phyloP scores from a whole-genome alignment of 108 stramenopile genomes.

The Halocafeteria seosinensis region DNA sequence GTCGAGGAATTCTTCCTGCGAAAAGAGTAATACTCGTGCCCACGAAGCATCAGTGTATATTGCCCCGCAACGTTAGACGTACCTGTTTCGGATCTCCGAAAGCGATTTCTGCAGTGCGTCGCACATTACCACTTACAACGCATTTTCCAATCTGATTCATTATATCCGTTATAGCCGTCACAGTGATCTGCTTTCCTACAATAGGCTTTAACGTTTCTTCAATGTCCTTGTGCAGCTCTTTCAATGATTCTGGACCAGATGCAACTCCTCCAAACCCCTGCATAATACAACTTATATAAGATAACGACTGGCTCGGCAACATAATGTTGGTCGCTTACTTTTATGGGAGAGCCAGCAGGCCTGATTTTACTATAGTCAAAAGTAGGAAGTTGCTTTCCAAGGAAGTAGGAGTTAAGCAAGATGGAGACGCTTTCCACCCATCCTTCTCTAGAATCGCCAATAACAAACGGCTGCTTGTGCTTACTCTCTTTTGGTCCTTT shows the following conservation, averaged over 20 bases:
- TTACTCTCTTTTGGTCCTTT: neutral
- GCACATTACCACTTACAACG: constrained; percentile 36
- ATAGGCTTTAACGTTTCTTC: constrained; percentile 4
- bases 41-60: no score
- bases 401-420: constrained; percentile 27
- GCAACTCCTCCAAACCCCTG: constrained; percentile 33
- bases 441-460: constrained; percentile 36
- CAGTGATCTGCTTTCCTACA: constrained; percentile 19
- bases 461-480: constrained; percentile 2
- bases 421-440: constrained; percentile 26
- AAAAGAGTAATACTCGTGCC: no score
- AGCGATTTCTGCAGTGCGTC: constrained; percentile 42
- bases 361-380: constrained; percentile 25
- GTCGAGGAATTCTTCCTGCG: constrained; percentile 11
- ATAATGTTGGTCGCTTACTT: no score
- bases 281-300: no score
- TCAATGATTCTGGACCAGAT: constrained; percentile 23
- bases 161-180: constrained; percentile 35
- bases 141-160: constrained; percentile 38
- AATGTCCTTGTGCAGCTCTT: constrained; percentile 17
- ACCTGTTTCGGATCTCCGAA: constrained; percentile 29
- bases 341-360: constrained; percentile 37
- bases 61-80: no score
- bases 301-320: no score
- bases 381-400: neutral